Conservation (phyloP, 2,329 filamentous ascomycete species). For the Kalaharituber pfeilii region DNA sequence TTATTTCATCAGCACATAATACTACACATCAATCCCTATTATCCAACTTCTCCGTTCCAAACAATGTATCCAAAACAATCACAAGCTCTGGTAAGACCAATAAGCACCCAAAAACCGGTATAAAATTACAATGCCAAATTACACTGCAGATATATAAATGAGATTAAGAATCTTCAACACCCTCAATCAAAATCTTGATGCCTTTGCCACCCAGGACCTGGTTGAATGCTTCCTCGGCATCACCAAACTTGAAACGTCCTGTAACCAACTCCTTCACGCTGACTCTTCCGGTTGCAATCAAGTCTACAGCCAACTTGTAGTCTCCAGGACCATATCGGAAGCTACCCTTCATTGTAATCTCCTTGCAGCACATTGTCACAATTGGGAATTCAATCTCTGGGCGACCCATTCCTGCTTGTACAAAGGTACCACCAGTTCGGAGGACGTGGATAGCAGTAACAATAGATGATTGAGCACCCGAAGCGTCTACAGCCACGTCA, state of each 20-base stretch:
- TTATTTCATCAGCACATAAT: too few species aligned
- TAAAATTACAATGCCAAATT: too few species aligned
- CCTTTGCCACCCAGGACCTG: conserved; percentile 71
- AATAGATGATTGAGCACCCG: conserved; percentile 60
- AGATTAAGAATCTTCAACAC: conserved; percentile 36
- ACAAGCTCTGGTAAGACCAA: too few species aligned
- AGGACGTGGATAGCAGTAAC: conserved; percentile 56
- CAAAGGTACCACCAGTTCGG: conserved; percentile 54
- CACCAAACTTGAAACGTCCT: conserved; percentile 55
- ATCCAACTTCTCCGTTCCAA: too few species aligned
- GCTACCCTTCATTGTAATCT: conserved; percentile 68
- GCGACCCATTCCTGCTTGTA: conserved; percentile 83
- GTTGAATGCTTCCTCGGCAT: conserved; percentile 73
- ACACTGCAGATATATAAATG: neutral
- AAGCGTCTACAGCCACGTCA: conserved; percentile 65
- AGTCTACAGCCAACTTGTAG: conserved; percentile 64
- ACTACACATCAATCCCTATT: too few species aligned
- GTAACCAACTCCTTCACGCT: conserved; percentile 64
- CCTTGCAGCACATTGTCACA: conserved; percentile 74
- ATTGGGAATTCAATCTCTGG: conserved; percentile 81
- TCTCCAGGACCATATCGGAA: conserved; percentile 84
- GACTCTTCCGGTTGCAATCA: conserved; percentile 56
- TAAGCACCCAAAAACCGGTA: too few species aligned
- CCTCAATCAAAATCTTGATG: conserved; percentile 51
- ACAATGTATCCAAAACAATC: too few species aligned